These are phyloP conservation scores for Ochromonadaceae sp. DNA, from an alignment of 352 stramenopile genomes.

Conservation along the genomic window DNA sequence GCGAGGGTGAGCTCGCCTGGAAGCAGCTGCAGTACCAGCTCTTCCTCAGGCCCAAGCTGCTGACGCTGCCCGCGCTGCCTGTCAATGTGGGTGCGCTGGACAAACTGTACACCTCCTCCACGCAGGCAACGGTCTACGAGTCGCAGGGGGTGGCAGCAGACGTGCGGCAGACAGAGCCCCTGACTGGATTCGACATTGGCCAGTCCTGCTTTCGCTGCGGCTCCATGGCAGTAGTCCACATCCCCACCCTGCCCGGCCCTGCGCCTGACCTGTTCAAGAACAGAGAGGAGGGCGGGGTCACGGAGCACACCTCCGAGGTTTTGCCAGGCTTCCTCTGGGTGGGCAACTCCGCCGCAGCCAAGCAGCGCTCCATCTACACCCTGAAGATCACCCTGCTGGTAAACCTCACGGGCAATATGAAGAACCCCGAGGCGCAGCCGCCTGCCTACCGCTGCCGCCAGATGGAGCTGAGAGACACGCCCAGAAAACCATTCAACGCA, in stretches of 20 bases:
- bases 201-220: background rate
- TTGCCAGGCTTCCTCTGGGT: constrained; percentile 16
- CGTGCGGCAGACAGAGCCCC: too few relatives aligned
- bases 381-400: background rate
- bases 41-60: background rate
- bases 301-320: background rate
- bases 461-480: background rate
- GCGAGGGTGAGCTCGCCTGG: background rate
- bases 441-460: constrained; percentile 6
- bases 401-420: background rate
- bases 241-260: background rate
- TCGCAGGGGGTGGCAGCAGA: too few relatives aligned
- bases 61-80: background rate
- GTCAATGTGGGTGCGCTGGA: background rate
- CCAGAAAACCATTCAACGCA: background rate
- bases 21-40: background rate
- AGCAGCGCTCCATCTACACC: background rate
- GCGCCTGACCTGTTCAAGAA: background rate
- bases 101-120: background rate
- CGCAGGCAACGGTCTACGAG: background rate
- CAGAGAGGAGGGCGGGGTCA: background rate
- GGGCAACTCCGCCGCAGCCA: background rate
- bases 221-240: background rate
- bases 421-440: background rate
- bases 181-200: background rate